Conservation (phyloP, 1,284 basidiomycete genomes). For the Trametes hirsuta region DNA sequence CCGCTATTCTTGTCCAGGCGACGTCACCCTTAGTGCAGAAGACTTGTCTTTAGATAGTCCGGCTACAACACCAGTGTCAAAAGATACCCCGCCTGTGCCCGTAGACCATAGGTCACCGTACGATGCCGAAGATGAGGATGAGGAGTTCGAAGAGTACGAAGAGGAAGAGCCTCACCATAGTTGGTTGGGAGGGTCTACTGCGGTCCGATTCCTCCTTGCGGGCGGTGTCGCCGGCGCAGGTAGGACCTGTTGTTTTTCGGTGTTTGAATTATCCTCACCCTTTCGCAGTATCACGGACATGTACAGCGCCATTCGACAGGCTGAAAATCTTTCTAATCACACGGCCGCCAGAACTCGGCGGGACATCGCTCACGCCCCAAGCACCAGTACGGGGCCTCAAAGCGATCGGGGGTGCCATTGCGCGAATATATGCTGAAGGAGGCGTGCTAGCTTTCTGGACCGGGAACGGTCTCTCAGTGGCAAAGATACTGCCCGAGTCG, state of each 20-base stretch:
- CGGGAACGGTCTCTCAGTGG: slow-evolving; percentile 79
- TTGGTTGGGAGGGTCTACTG: slow-evolving; percentile 72
- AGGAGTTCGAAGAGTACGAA: slow-evolving; percentile 45
- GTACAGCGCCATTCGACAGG: slow-evolving; percentile 97
- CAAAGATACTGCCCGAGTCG: slow-evolving; percentile 96
- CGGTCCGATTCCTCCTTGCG: slow-evolving; percentile 89
- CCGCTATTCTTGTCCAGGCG: slow-evolving; percentile 51
- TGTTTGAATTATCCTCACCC: neutral
- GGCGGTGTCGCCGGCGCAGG: slow-evolving; percentile 94
- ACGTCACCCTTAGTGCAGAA: slow-evolving; percentile 74
- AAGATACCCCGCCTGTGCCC: slow-evolving; percentile 31
- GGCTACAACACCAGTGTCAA: slow-evolving; percentile 22
- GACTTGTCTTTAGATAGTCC: slow-evolving; percentile 44
- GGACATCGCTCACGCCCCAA: slow-evolving; percentile 48
- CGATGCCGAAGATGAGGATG: slow-evolving; percentile 42
- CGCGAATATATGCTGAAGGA: slow-evolving; percentile 84
- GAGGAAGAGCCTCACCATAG: slow-evolving; percentile 67
- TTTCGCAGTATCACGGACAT: slow-evolving; percentile 83
- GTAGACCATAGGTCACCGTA: slow-evolving; percentile 33
- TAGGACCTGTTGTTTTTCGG: slow-evolving; percentile 39
- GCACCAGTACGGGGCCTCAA: slow-evolving; percentile 61
- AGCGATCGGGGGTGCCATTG: slow-evolving; percentile 74
- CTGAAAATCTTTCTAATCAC: slow-evolving; percentile 98
- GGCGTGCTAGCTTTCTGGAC: slow-evolving; percentile 95
- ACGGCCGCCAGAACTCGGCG: slow-evolving; percentile 68